Base-by-base conservation (phyloP, 805 yeast species). In the Lipomyces oligophaga region DNA sequence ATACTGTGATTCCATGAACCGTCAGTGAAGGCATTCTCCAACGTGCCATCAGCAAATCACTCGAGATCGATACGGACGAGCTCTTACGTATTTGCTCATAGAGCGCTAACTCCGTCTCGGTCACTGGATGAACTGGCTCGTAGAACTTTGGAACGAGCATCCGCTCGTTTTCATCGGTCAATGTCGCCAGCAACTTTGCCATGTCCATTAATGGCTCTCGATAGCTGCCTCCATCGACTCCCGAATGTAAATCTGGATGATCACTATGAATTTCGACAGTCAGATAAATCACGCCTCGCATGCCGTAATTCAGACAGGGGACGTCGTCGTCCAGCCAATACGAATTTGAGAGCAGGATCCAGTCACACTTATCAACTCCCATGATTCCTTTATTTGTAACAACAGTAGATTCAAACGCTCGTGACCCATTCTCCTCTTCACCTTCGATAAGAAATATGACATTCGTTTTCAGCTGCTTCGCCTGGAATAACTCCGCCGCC, bases 11-110 rank as follows among this genome's bases (percentile, higher is more conserved):
- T 45, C 83, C 79, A 58, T 94, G 97, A 3, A 93, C 72, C 0
- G 97, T 86, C 37, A 90, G 69, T 0, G 96, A 86, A 1, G 98
- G 98, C 45, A 77, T 76, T 20, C 95, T 71, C 98, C 98, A 90
- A 64, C 81, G 84, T 18, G 81, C 78, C 66, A 86, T 72, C 25
- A 90, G 69, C 10, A 81, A 78, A 5, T 59, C 55, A 65, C 49
- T 59, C 15, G 70, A 61, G 26, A 56, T 41, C n/a, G 36, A 15
- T 13, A 45, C 33, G 6, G 58, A 54, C 1, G 73, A 65, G 20
- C 68, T 64, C 18, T 72, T 72, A 1, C 71, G 63, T 35, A 90
- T 83, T 37, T 79, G 79, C 33, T 79, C 73, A 57, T 86, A 85
- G 5, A 80, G 67, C 30, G 65, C 69, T 31, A 73, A 66, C 59